Evolutionary conservation across 2,329 filamentous ascomycete genomes (phyloP).

Genomic region (Penicillium sp.): DNA sequence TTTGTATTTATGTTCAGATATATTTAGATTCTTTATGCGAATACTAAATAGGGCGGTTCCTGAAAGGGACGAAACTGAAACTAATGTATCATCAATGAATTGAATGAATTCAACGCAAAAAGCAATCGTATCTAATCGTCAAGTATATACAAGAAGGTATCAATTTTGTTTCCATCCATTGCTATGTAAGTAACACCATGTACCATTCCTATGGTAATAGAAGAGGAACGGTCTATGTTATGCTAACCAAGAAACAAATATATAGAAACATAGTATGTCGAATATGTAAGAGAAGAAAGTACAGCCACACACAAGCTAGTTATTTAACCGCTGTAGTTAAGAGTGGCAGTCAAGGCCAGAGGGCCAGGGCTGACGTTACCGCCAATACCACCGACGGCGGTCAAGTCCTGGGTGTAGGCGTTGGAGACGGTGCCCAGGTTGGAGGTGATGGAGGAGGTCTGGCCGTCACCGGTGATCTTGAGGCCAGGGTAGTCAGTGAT

Average conservation of each 20-base stretch:
- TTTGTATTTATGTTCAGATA: too few relatives aligned
- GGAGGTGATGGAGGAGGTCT: constrained; percentile 29
- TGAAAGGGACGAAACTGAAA: too few relatives aligned
- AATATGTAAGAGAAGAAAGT: constrained; percentile 2
- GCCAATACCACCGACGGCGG: constrained; percentile 27
- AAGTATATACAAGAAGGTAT: constrained; percentile 10
- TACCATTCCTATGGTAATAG: not conserved
- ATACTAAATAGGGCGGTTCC: too few relatives aligned
- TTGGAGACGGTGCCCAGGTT: constrained; percentile 21
- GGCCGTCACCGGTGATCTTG: constrained; percentile 30
- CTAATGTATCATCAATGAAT: too few relatives aligned
- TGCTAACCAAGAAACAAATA: constrained; percentile 8
- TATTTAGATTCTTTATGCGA: too few relatives aligned
- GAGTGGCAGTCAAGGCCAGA: constrained; percentile 28
- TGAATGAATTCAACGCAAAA: too few relatives aligned
- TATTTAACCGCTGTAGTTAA: constrained; percentile 26
- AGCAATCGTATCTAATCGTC: too few relatives aligned
- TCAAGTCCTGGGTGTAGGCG: constrained; percentile 31
- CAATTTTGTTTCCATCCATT: constrained; percentile 9
- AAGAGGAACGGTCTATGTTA: not conserved
- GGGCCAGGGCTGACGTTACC: constrained; percentile 23
- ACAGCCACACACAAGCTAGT: not conserved
- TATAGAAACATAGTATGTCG: not conserved
- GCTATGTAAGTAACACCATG: constrained; percentile 6
- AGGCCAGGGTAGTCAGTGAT: constrained; percentile 30